Evolutionary conservation across 805 yeast genomes (phyloP), one percentile per base, ranked within the genome.

Genomic region (Candida ortonii): DNA sequence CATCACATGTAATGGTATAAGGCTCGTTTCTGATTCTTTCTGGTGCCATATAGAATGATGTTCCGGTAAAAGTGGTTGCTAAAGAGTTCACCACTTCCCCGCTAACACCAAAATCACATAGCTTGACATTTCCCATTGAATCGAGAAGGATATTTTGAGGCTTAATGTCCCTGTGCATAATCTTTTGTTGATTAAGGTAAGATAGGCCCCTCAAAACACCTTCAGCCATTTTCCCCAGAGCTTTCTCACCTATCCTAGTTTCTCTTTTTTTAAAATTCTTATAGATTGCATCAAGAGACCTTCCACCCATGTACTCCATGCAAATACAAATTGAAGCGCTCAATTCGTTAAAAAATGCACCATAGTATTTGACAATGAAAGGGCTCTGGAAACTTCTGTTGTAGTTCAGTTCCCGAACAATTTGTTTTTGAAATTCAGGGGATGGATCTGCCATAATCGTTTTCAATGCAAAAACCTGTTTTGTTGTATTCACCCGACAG

Each of bases 1-100:
- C 90, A 57, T 93, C 98, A 50, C 94, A 81, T 4, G 95, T 85
- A 3, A 90, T 96, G 8, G 95, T 83, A 55, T 93, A 93, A 1
- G 96, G 93, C 53, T 87, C 90, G 18, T 96, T 97, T 65, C 85
- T 85, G 33, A 93, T 90, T 49, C 98, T 72, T 60, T 93, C 98
- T 0, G 98, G 98, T 0, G 98, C 97, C 98, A 93, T 93, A 60
- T 93, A 93, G 57, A 86, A 90, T 8, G 95, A 89, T 0, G 98
- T 93, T 2, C 98, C 98, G 0, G 96, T 93, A 55, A 89, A 93
- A 0, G 98, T 93, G 1, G 96, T 86, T 1, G 97, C 97, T 29
- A 93, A 67, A 0, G 96, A 87, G 59, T 93, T 84, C 20, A 90
- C 96, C 13, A 93, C 96, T 53, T 87, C 96, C 8, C 98, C 98